Conservation (phyloP, 2,329 filamentous ascomycete species). For the Cercospora janseana region DNA sequence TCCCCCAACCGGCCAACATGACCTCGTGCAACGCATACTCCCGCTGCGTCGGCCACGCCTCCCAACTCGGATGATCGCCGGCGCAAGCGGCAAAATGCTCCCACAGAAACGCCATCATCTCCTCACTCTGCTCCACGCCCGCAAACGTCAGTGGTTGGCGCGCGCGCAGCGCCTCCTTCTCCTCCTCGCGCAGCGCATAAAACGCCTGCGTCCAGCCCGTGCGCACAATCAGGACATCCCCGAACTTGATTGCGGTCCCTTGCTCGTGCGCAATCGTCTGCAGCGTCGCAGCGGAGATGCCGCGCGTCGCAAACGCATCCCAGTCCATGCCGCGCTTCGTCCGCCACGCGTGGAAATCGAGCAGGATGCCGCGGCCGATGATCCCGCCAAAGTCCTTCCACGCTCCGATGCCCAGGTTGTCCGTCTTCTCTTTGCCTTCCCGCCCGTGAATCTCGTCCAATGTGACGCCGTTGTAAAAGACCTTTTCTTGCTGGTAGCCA, state of each 20-base stretch:
- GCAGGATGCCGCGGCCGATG: conserved; percentile 54
- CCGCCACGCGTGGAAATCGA: conserved; percentile 55
- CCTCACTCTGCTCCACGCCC: conserved; percentile 50
- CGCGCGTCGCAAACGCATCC: conserved; percentile 37
- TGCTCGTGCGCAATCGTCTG: conserved; percentile 47
- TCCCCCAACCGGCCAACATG: conserved; percentile 51
- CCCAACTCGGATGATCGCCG: conserved; percentile 42
- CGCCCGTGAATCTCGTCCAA: conserved; percentile 43
- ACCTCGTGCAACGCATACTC: conserved; percentile 47
- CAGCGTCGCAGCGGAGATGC: conserved; percentile 43
- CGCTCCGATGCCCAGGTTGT: conserved; percentile 46
- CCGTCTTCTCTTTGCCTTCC: conserved; percentile 36
- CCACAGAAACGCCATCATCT: conserved; percentile 46
- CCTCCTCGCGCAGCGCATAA: conserved; percentile 38
- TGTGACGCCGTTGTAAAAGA: conserved; percentile 41
- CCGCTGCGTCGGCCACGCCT: conserved; percentile 41
- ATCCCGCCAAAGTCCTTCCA: conserved; percentile 54
- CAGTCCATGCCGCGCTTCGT: conserved; percentile 40
- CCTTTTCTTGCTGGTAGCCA: conserved; percentile 48
- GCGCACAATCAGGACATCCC: conserved; percentile 54
- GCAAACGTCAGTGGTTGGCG: conserved; percentile 47
- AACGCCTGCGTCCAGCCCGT: conserved; percentile 49
- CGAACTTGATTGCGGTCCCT: conserved; percentile 55
- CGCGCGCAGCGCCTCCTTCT: conserved; percentile 41
- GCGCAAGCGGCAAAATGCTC: conserved; percentile 41